Conservation (phyloP, 192 early-diverging fungal genomes). For the Rhizophlyctis rosea region DNA sequence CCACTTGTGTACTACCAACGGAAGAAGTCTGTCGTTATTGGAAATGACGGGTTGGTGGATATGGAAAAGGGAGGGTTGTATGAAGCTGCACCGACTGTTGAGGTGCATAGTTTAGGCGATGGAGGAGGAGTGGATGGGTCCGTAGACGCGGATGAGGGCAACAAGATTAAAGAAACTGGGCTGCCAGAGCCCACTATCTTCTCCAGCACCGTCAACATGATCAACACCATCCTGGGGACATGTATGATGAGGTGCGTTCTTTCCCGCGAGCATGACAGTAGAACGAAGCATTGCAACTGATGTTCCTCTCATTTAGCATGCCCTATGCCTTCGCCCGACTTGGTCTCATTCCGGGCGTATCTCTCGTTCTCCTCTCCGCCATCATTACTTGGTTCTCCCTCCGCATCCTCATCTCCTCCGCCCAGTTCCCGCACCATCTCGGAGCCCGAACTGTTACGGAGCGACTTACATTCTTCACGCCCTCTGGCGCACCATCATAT, state of each 20-base stretch:
- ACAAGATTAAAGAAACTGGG: too few relatives aligned
- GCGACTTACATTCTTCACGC: slow-evolving; percentile 18
- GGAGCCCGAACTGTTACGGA: too few relatives aligned
- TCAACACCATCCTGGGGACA: slow-evolving; percentile 87
- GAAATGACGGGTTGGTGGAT: too few relatives aligned
- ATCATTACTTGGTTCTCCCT: slow-evolving; percentile 66
- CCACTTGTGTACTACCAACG: too few relatives aligned
- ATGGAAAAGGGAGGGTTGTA: too few relatives aligned
- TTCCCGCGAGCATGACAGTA: neutral
- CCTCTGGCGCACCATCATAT: slow-evolving; percentile 63
- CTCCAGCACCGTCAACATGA: slow-evolving; percentile 70
- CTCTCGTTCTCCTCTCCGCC: slow-evolving; percentile 71
- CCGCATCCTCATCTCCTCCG: slow-evolving; percentile 57
- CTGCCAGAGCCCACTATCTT: too few relatives aligned
- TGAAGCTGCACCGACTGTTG: too few relatives aligned
- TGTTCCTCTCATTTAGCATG: slow-evolving; percentile 26
- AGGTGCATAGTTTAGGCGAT: too few relatives aligned
- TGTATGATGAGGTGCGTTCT: slow-evolving; percentile 76
- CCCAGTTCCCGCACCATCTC: slow-evolving; percentile 14
- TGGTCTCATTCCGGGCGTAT: slow-evolving; percentile 67
- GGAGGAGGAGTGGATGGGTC: too few relatives aligned
- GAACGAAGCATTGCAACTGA: neutral
- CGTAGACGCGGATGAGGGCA: too few relatives aligned
- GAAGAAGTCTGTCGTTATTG: too few relatives aligned
- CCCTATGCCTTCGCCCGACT: slow-evolving; percentile 77